A percentile compares a stretch with the other conserved stretches of the same genome.
These are phyloP conservation scores for Buddleja alternifolia DNA, from an alignment of 257 asterid genomes.

Conservation along the genomic window DNA sequence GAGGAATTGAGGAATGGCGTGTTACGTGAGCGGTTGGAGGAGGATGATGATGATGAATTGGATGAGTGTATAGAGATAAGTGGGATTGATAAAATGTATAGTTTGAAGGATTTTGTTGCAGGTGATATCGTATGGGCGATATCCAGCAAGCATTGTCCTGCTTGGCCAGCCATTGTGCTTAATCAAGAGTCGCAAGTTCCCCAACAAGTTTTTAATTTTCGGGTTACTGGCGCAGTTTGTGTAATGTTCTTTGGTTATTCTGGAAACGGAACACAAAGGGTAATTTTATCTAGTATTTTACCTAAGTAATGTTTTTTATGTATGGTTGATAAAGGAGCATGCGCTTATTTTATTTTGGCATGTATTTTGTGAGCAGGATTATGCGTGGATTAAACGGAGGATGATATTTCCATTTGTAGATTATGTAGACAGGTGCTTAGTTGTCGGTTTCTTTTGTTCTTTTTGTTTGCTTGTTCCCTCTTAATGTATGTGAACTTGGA, in stretches of 20 bases:
- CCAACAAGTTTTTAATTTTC: conserved; percentile 70
- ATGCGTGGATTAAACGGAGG: conserved; percentile 89
- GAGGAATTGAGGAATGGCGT: conserved; percentile 55
- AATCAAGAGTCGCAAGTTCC: conserved; percentile 85
- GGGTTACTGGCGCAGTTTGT: conserved; percentile 64
- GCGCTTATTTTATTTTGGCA: conserved; percentile 35
- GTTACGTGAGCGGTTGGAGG: conserved; percentile 45
- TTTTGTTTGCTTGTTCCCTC: neutral
- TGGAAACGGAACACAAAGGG: conserved; percentile 98
- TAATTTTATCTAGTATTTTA: conserved; percentile 34
- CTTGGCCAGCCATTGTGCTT: conserved; percentile 98
- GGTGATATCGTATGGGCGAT: conserved; percentile 97
- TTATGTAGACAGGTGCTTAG: conserved; percentile 78
- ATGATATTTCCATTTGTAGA: conserved; percentile 91
- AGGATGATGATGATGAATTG: conserved; percentile 56
- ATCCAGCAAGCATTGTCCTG: conserved; percentile 76
- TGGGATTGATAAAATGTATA: conserved; percentile 51
- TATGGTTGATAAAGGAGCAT: conserved; percentile 8
- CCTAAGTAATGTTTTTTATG: conserved; percentile 18
- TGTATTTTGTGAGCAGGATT: conserved; percentile 72
- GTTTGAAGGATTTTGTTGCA: conserved; percentile 54
- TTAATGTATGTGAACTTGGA: conserved; percentile 26
- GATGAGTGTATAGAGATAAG: conserved; percentile 54
- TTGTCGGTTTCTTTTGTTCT: conserved; percentile 23
- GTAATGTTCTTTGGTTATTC: conserved; percentile 99